Conservation (phyloP, 352 stramenopile genomes). For the Phytophthora aleatoria region DNA sequence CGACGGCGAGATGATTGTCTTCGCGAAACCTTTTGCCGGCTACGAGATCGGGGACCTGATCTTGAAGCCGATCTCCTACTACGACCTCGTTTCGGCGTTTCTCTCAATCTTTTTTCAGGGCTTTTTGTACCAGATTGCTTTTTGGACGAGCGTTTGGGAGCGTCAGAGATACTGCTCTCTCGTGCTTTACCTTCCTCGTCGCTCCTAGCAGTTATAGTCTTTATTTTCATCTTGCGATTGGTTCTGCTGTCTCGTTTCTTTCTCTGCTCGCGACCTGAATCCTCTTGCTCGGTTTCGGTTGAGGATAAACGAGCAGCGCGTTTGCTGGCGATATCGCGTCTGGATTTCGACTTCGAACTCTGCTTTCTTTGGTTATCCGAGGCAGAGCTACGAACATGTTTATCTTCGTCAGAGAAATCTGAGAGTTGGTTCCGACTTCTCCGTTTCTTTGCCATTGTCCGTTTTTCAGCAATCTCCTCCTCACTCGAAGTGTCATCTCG, state of each 20-base stretch:
- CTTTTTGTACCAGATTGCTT: background rate
- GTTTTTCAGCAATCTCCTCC: slow-evolving; percentile 6
- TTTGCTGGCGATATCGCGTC: slow-evolving; percentile 6
- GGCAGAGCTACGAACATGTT: slow-evolving; percentile 2
- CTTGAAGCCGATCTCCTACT: slow-evolving; percentile 9
- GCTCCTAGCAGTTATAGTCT: background rate
- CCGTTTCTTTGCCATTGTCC: background rate
- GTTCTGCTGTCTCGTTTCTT: slow-evolving; percentile 11
- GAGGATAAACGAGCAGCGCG: slow-evolving; percentile 11
- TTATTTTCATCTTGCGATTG: slow-evolving; percentile 9
- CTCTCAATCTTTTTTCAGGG: slow-evolving; percentile 2
- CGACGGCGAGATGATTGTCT: slow-evolving; percentile 8
- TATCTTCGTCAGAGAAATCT: slow-evolving; percentile 4
- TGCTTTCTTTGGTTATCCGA: slow-evolving; percentile 17
- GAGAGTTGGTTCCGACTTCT: slow-evolving; percentile 16
- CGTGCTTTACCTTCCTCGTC: slow-evolving; percentile 25
- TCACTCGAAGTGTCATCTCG: slow-evolving; percentile 26
- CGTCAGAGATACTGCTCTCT: slow-evolving; percentile 9
- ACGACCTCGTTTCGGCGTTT: slow-evolving; percentile 2
- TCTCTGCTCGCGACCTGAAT: slow-evolving; percentile 1
- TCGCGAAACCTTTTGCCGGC: slow-evolving; percentile 6
- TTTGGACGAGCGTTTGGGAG: slow-evolving; percentile 5
- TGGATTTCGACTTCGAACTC: slow-evolving; percentile 6
- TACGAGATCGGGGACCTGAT: slow-evolving; percentile 7
- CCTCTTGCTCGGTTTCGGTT: slow-evolving; percentile 28